These are phyloP conservation scores for Pyrenula aspistea DNA, from an alignment of 495 filamentous ascomycete genomes.

Conservation along the genomic window DNA sequence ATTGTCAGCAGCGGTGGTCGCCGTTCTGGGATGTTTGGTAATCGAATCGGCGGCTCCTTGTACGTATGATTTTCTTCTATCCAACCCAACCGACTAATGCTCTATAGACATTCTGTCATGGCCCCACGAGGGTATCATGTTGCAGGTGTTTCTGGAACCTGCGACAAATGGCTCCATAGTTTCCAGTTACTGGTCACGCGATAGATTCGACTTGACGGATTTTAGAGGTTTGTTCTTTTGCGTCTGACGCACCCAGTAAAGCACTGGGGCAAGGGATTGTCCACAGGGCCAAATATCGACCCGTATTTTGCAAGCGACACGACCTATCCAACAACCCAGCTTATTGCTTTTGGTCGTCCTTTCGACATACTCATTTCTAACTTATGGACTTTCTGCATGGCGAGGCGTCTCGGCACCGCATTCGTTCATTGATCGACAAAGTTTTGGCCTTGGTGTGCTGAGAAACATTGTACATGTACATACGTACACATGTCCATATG, in stretches of 20 bases:
- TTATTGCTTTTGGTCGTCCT: no score
- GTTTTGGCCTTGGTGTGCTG: not conserved
- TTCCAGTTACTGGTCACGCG: constrained; percentile 77
- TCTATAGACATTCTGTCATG: constrained; percentile 67
- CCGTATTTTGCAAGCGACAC: no score
- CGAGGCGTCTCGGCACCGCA: not conserved
- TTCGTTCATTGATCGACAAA: not conserved
- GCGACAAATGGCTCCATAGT: constrained; percentile 72
- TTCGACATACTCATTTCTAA: no score
- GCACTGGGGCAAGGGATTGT: no score
- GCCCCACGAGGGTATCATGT: constrained; percentile 84
- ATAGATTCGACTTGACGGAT: constrained; percentile 20
- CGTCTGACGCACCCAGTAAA: no score
- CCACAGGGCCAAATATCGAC: no score
- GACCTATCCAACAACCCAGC: no score
- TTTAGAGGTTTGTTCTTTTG: not conserved
- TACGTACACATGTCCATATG: not conserved
- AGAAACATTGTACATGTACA: not conserved
- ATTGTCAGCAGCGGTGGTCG: constrained; percentile 80
- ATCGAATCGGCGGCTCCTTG: constrained; percentile 69
- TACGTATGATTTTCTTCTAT: constrained; percentile 32
- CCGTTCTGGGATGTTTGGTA: constrained; percentile 77
- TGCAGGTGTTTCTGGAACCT: constrained; percentile 76
- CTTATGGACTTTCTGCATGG: not conserved
- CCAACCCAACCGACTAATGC: constrained; percentile 5